These are phyloP conservation scores for Alternaria metachromatica DNA, from an alignment of 2,329 filamentous ascomycete species.

Conservation along the genomic window DNA sequence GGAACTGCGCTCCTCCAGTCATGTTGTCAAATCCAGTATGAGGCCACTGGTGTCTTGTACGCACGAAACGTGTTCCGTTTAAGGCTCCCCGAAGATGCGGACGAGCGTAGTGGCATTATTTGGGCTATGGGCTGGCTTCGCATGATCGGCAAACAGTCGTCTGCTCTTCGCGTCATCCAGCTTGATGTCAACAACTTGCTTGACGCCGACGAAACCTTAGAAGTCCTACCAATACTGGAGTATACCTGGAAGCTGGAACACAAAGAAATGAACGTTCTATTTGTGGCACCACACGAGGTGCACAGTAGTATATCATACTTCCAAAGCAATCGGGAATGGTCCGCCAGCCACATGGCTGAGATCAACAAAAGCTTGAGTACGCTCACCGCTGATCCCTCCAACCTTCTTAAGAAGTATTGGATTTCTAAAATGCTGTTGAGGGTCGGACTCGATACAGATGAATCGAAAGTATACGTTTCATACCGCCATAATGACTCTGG, in stretches of 20 bases:
- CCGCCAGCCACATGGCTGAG: not conserved
- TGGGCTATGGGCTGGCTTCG: not conserved
- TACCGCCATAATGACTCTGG: not conserved
- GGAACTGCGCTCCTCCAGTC: not conserved
- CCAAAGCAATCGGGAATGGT: not conserved
- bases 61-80: not conserved
- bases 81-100: not conserved
- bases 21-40: not conserved
- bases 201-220: not conserved
- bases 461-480: not conserved
- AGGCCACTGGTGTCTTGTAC: not conserved
- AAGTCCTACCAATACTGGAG: not conserved
- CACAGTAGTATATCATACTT: not conserved
- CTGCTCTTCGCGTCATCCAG: not conserved
- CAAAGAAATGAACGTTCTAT: fast-evolving
- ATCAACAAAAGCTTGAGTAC: not conserved
- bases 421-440: not conserved
- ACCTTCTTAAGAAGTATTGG: not conserved
- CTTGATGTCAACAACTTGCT: not conserved
- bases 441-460: not conserved
- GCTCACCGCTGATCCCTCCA: not conserved
- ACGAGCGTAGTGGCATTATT: not conserved
- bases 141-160: not conserved
- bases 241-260: not conserved
- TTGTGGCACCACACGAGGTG: not conserved